Evolutionary conservation across 2,329 filamentous ascomycete species (phyloP).

Genomic region (Capronia americana): DNA sequence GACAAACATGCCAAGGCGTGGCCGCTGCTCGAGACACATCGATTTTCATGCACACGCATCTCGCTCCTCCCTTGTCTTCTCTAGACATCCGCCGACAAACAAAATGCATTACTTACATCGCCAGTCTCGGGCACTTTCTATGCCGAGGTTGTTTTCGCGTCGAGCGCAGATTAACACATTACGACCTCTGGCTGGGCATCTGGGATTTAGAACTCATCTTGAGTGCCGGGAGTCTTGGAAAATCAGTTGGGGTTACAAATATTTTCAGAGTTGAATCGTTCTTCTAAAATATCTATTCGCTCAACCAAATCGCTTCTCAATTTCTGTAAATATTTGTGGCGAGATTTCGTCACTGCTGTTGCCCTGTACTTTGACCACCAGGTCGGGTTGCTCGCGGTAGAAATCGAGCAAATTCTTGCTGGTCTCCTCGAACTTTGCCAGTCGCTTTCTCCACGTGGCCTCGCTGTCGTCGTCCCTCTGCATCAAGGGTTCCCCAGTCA

Average conservation of each 20-base stretch:
- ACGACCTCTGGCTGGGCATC: conserved; percentile 41
- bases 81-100: conserved; percentile 35
- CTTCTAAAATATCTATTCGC: conserved; percentile 12
- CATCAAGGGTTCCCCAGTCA: conserved; percentile 85
- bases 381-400: conserved; percentile 72
- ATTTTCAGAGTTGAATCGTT: conserved; percentile 1
- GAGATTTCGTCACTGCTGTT: conserved; percentile 94
- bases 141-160: conserved; percentile 39
- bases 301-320: conserved; percentile 74
- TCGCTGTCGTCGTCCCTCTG: conserved; percentile 86
- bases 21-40: neutral
- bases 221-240: conserved; percentile 42
- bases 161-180: conserved; percentile 34
- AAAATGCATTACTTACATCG: conserved; percentile 37
- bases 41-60: neutral
- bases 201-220: conserved; percentile 41
- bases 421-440: conserved; percentile 85
- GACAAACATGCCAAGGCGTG: conserved; percentile 22
- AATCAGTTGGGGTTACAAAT: conserved; percentile 42
- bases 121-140: conserved; percentile 33
- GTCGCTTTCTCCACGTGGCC: conserved; percentile 79
- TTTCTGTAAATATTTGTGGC: conserved; percentile 83
- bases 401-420: conserved; percentile 85
- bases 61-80: conserved; percentile 17
- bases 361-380: conserved; percentile 85